phyloP scores from a whole-genome alignment of 169 alveolate genomes.

The Plasmodium knowlesi region DNA sequence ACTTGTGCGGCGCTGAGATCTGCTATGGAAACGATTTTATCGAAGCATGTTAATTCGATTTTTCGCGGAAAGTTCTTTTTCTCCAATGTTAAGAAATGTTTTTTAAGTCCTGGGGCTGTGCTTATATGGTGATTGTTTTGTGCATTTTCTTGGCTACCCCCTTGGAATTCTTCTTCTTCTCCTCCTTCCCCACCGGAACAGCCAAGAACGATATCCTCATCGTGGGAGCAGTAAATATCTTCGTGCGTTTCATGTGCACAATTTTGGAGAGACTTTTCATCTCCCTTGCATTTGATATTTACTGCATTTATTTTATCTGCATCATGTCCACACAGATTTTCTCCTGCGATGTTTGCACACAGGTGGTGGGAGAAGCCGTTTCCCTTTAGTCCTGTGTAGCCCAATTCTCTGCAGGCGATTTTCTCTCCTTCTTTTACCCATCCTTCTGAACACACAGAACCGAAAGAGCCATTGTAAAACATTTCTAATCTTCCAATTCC shows the following conservation, averaged over 20 bases:
- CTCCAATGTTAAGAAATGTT: slow-evolving; percentile 76
- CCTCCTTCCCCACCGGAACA: slow-evolving; percentile 79
- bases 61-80: slow-evolving; percentile 77
- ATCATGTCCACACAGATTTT: slow-evolving; percentile 89
- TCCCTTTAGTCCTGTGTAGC: slow-evolving; percentile 83
- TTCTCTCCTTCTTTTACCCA: slow-evolving; percentile 87
- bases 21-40: slow-evolving; percentile 78
- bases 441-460: slow-evolving; percentile 88
- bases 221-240: slow-evolving; percentile 85
- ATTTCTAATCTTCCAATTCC: slow-evolving; percentile 78
- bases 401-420: slow-evolving; percentile 90
- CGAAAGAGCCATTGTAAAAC: slow-evolving; percentile 74
- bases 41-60: slow-evolving; percentile 83
- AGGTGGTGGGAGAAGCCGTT: slow-evolving; percentile 89
- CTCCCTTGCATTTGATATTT: slow-evolving; percentile 88
- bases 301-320: slow-evolving; percentile 87
- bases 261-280: slow-evolving; percentile 32
- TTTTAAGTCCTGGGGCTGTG: not conserved
- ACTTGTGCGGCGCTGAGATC: slow-evolving; percentile 77
- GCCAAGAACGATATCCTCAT: slow-evolving; percentile 82
- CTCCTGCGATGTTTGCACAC: slow-evolving; percentile 88
- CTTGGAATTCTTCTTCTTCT: slow-evolving; percentile 10
- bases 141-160: not conserved
- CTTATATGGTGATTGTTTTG: not conserved
- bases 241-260: slow-evolving; percentile 81